phyloP scores from a whole-genome alignment of 495 filamentous ascomycete species.

The Xylaria longipes region DNA sequence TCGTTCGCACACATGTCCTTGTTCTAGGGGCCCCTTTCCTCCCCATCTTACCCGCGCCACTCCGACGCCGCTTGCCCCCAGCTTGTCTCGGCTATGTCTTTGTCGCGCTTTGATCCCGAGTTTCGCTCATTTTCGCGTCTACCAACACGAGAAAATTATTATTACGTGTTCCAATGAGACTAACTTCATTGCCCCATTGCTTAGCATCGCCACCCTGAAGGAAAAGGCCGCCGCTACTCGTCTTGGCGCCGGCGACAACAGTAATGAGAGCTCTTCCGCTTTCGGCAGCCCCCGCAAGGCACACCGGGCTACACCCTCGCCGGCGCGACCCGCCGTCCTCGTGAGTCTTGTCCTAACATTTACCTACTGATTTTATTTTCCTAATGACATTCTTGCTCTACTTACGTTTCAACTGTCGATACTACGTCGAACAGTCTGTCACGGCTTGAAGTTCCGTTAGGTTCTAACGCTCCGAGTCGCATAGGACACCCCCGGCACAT shows the following conservation, averaged over 20 bases:
- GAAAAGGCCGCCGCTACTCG: constrained; percentile 50
- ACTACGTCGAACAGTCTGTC: not conserved
- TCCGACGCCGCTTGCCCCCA: not conserved
- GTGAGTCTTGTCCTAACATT: constrained; percentile 25
- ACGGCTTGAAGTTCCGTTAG: not conserved
- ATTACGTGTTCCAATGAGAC: constrained; percentile 6
- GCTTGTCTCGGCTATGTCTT: constrained; percentile 11
- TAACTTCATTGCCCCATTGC: constrained; percentile 22
- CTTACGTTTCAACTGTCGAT: not conserved
- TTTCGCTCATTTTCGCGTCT: not conserved
- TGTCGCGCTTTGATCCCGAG: constrained; percentile 12
- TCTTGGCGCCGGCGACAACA: constrained; percentile 36
- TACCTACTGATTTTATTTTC: not conserved
- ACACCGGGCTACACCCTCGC: constrained; percentile 30
- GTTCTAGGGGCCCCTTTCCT: no score
- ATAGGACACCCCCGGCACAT: constrained; percentile 29
- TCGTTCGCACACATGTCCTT: no score
- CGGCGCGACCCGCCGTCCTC: constrained; percentile 25
- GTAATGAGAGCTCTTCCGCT: constrained; percentile 20
- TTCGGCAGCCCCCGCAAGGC: constrained; percentile 38
- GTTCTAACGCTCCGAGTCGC: constrained; percentile 8
- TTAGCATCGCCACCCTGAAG: constrained; percentile 46
- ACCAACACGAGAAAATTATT: not conserved
- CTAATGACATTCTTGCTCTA: not conserved
- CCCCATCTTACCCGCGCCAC: not conserved